A percentile compares a stretch with the other conserved stretches of the same genome.
Evolutionary conservation across 2,329 filamentous ascomycete genomes (phyloP).

Genomic region (Cladophialophora immunda): DNA sequence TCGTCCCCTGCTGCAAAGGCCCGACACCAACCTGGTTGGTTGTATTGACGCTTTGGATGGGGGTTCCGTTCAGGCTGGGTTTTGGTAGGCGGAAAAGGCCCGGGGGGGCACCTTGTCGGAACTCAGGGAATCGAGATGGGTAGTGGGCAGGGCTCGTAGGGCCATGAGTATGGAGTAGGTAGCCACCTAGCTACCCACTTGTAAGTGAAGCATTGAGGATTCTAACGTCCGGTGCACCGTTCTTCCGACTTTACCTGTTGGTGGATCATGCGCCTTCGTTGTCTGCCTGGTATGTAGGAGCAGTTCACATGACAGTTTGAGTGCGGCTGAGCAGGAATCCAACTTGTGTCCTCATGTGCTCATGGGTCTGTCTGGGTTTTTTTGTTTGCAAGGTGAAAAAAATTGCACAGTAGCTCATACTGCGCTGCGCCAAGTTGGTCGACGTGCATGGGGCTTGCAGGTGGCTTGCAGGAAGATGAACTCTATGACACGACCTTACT

Average conservation of each 20-base stretch:
- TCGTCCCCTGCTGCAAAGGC: not conserved
- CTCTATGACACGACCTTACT: slow-evolving; percentile 1
- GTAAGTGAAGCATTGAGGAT: slow-evolving; percentile 2
- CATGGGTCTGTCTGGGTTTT: not conserved
- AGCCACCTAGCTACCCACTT: not conserved
- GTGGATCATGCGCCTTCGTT: not conserved
- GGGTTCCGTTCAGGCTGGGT: not conserved
- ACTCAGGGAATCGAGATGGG: not conserved
- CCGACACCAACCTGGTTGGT: slow-evolving; percentile 1
- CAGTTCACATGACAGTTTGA: not conserved
- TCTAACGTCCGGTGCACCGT: not conserved
- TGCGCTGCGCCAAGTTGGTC: not conserved
- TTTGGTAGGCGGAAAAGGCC: slow-evolving; percentile 3
- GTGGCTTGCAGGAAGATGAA: slow-evolving; percentile 1
- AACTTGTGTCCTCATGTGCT: not conserved
- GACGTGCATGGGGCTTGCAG: not conserved
- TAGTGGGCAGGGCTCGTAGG: not conserved
- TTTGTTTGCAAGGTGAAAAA: not conserved
- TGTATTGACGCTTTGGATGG: not conserved
- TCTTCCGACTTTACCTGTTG: not conserved
- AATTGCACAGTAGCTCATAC: slow-evolving; percentile 1
- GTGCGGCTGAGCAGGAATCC: not conserved
- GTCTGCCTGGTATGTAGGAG: not conserved
- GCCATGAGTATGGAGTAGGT: not conserved
- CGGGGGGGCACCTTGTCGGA: not conserved